phyloP scores from a whole-genome alignment of 345 rosid species.

The Garcia nutans region DNA sequence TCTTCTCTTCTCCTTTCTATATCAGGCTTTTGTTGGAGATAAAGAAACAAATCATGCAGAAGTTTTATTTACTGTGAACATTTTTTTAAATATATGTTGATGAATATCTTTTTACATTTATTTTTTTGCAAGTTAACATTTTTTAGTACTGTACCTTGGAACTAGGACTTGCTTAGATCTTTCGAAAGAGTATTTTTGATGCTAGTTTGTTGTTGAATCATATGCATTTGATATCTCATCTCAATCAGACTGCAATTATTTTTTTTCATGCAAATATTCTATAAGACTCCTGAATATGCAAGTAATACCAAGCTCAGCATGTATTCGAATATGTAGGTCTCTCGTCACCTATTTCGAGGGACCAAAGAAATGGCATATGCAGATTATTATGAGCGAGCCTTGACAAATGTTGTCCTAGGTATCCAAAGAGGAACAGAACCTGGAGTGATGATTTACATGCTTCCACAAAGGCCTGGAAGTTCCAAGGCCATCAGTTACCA shows the following conservation, averaged over 20 bases:
- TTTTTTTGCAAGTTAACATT: not conserved
- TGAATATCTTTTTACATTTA: not conserved
- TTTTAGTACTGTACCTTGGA: not conserved
- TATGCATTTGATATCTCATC: no score
- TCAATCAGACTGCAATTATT: not conserved
- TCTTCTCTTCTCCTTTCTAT: not conserved
- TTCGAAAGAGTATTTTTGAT: not conserved
- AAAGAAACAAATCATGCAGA: not conserved
- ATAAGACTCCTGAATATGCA: not conserved
- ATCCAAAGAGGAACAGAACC: slow-evolving; percentile 92
- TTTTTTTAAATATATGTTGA: not conserved
- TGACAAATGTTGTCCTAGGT: slow-evolving; percentile 80
- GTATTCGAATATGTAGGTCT: slow-evolving; percentile 47
- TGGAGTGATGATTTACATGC: slow-evolving; percentile 96
- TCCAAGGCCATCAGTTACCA: slow-evolving; percentile 76
- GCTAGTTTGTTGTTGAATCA: not conserved
- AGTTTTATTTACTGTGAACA: not conserved
- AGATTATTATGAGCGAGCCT: slow-evolving; percentile 89
- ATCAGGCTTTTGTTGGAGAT: not conserved
- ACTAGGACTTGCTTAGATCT: not conserved
- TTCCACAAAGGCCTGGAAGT: slow-evolving; percentile 68
- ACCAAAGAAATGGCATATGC: slow-evolving; percentile 83
- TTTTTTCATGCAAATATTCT: not conserved
- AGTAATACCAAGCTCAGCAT: not conserved
- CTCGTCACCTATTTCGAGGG: slow-evolving; percentile 87